Percentiles rank a stretch among this genome's conserved stretches.
Conservation (phyloP, 768 basidiomycete species). For the Fomitopsis serialis region DNA sequence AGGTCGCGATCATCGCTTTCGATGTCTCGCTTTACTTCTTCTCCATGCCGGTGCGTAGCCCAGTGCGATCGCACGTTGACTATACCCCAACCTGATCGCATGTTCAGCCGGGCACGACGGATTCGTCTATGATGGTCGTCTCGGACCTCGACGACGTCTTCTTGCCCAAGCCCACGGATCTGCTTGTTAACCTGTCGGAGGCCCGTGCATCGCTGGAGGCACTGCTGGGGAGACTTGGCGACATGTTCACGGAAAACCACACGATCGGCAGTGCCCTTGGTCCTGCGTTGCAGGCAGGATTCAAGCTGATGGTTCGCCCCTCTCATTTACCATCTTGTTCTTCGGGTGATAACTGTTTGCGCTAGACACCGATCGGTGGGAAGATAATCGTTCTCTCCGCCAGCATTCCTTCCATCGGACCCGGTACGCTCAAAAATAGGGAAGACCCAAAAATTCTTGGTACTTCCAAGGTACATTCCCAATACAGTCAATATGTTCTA, state of each 20-base stretch:
- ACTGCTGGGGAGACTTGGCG: conserved; percentile 78
- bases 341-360: background rate
- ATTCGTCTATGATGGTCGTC: conserved; percentile 94
- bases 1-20: conserved; percentile 88
- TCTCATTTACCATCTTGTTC: background rate
- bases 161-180: conserved; percentile 91
- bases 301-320: conserved; percentile 78
- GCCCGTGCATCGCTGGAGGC: conserved; percentile 73
- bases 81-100: background rate
- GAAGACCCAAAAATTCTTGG: conserved; percentile 97
- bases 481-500: too few species aligned
- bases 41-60: conserved; percentile 66
- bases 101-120: conserved; percentile 56
- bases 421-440: conserved; percentile 89
- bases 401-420: conserved; percentile 80
- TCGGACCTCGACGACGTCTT: conserved; percentile 97
- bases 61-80: background rate
- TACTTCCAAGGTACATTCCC: conserved; percentile 68
- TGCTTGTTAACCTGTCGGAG: conserved; percentile 93
- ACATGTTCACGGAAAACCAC: conserved; percentile 98
- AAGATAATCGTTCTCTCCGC: conserved; percentile 88
- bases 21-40: conserved; percentile 96
- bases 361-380: conserved; percentile 84
- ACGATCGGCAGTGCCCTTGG: conserved; percentile 92
- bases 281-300: conserved; percentile 91